Base-by-base conservation (phyloP, 495 filamentous ascomycete genomes). In the Chaetomium cochliodes region DNA sequence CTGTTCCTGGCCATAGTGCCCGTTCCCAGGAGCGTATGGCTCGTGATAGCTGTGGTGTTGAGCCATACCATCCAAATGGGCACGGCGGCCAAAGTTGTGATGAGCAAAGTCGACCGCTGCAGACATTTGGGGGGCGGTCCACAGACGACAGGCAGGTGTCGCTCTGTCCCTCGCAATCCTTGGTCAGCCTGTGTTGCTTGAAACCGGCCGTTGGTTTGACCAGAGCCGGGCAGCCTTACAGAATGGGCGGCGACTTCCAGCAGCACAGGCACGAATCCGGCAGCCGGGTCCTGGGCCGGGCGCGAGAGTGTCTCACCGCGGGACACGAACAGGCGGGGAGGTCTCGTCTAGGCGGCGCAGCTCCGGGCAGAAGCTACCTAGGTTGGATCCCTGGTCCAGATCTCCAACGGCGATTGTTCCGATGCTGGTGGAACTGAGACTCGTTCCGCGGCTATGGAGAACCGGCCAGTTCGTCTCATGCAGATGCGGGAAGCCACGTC, bases 41-140 rank as follows among this genome's bases (percentile, higher is more conserved):
- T 78, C 77, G 44, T 77, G 76, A 39, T 77, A 78, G 65, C 67
- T 66, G 62, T 74, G 66, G 30, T 55, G 77, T 72, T 76, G 78
- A 66, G 79, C 76, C 79, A 82, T 82, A 68, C 75, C 73, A 70
- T 79, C 78, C 67, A 78, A 68, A 72, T 78, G 74, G 73, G 72
- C 74, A 76, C 76, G 70, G 73, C 75, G 72, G 69, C 73, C 73
- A 71, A 79, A 73, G 52, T 69, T 69, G 72, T 75, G 73, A 65
- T 72, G 74, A 72, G 73, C 67, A 66, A 73, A 66, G 61, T 74
- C 77, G 69, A 72, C 77, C 54, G 73, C 75, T 69, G 73, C 73
- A 74, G 74, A 75, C 74, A 77, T 77, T 70, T 55, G 70, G 67
- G 52, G 69, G 62, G 63, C 22, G 47, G 49, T 65, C 41, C 49